Evolutionary conservation across 2,329 filamentous ascomycete species (phyloP).

Genomic region (Diaporthe sp.): DNA sequence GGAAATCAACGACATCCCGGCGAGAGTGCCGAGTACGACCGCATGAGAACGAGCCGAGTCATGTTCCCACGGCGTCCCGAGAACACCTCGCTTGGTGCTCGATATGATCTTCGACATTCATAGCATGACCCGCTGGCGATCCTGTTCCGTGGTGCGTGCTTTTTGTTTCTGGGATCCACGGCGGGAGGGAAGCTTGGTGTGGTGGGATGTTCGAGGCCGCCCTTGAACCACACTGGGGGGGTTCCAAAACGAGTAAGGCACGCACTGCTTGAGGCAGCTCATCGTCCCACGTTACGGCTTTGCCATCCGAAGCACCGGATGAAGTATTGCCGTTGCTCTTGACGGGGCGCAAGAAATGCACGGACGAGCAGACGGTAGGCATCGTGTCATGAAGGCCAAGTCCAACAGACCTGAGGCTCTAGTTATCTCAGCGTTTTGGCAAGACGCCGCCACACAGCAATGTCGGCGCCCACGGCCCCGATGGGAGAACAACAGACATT

Average conservation of each 20-base stretch:
- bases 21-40: not conserved
- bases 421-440: constrained; percentile 19
- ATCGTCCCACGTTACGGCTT: constrained; percentile 20
- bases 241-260: constrained; percentile 8
- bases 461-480: not conserved
- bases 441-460: constrained; percentile 1
- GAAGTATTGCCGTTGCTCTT: constrained; percentile 15
- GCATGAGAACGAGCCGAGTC: constrained; percentile 20
- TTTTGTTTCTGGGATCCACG: constrained; percentile 27
- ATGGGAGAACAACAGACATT: not conserved
- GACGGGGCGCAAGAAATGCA: constrained; percentile 28
- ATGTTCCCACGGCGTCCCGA: not conserved
- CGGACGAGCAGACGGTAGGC: not conserved
- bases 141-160: constrained; percentile 6
- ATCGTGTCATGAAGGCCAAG: constrained; percentile 21
- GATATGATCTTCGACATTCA: constrained; percentile 15
- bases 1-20: constrained; percentile 25
- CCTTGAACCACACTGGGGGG: constrained; percentile 20
- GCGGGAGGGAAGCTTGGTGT: constrained; percentile 22
- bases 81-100: not conserved
- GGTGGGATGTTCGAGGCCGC: constrained; percentile 25
- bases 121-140: constrained; percentile 24
- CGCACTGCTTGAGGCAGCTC: constrained; percentile 16
- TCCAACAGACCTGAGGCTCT: constrained; percentile 28
- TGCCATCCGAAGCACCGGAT: constrained; percentile 32